Evolutionary conservation across 106 monocot genomes (phyloP), one percentile per base, ranked within the genome.

Genomic region (Cymbidium sinense): DNA sequence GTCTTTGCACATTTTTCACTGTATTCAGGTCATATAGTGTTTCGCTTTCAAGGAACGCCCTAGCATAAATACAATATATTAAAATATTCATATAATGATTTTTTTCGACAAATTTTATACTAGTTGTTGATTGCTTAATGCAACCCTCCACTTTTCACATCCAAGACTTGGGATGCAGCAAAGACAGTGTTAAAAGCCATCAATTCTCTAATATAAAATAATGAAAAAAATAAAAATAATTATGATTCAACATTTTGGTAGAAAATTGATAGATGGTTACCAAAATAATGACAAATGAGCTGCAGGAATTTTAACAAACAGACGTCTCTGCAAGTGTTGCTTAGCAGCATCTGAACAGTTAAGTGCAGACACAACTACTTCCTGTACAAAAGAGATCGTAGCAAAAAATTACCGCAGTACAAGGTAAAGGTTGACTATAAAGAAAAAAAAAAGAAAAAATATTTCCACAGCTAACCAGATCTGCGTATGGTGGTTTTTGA

Each of bases 291-390:
- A 54, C 5, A 75, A 84, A 5, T 81, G 23, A 50, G 1, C 52
- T 28, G 4, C 25, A 79, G 78, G 70, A 74, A 31, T 64, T 65
- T 11, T 79, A 6, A 73, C 44, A 80, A 77, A 65, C 43, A 78
- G 58, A 43, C 19, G 35, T 70, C 80, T 77, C 36, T 82, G 77
- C 41, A 85, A 29, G 29, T 27, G 54, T 74, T 75, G 28, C 74
- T 81, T 82, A 30, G 84, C 92, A 78, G 79, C 67, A 83, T 69
- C 80, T 77, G 95, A 81, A 82, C 99, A 90, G 50, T 95, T 99
- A 61, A 99, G 77, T 33, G 90, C 92, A 81, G 81, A 75, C 55
- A 93, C 19, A 64, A 89, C 82, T 47, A 54, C 23, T 15, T 86
- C 92, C 92, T 99, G 11, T 37, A 70, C 20, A 17, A 62, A 62